Base-by-base conservation (phyloP, 345 rosid genomes). In the Trapa bicornis region DNA sequence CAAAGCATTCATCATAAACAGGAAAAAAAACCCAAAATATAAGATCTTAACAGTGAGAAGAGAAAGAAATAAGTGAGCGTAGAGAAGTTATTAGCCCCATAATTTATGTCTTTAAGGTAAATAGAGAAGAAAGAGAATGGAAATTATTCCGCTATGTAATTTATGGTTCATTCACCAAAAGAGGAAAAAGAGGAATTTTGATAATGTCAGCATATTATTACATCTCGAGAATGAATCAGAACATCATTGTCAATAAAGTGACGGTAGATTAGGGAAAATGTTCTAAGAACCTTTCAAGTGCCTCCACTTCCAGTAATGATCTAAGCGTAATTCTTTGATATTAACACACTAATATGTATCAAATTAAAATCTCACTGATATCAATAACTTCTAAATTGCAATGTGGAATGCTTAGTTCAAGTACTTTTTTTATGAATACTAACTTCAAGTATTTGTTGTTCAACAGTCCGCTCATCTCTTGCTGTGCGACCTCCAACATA, bases 401-500 rank as follows among this genome's bases (percentile, higher is more conserved):
- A 72, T 7, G 65, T 33, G 67, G 53, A 63, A 71, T 15, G 60
- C 83, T 86, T 87, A 91, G 97, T 78, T 94, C 99, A 69, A 94
- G 96, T 74, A 94, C 96, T 88, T 94, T 95, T 79, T 94, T 22
- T 22, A 22, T 22, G 29, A 22, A 22, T 22, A 22, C 29, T 22
- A 22, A 91, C 99, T 78, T 94, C 99, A 69, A 94, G 96, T 74
- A 94, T 95, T 88, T 94, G 96, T 79, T 94, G 99, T 83, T 91
- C 99, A 68, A 91, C 97, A 15, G 88, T 83, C 82, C 92, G 79
- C 73, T 91, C 91, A 73, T 87, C 97, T 61, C 78, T 89, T 78
- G 86, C 89, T 66, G 88, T 89, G 65, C 96, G 92, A 8, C 99
- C 99, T 72, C 99, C 99, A 71, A 94, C 96, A 78, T 80, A 94